Conservation (phyloP, 2,329 filamentous ascomycete genomes). For the Alternaria gaisen region DNA sequence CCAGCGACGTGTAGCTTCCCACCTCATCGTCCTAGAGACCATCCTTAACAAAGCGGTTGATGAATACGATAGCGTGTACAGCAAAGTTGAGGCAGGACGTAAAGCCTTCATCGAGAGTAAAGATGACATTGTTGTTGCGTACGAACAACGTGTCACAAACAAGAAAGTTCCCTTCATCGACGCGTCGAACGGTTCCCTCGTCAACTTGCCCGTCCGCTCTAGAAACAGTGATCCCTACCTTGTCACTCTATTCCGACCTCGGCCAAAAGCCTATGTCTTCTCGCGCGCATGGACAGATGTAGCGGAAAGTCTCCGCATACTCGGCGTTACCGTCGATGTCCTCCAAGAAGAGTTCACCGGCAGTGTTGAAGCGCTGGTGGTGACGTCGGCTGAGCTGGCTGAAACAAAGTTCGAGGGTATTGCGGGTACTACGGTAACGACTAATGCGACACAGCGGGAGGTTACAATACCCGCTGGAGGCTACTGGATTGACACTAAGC, state of each 20-base stretch:
- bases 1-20: constrained; percentile 33
- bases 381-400: constrained; percentile 20
- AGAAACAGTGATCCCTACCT: constrained; percentile 24
- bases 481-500: neutral
- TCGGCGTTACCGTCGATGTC: constrained; percentile 32
- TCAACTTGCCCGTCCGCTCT: constrained; percentile 1
- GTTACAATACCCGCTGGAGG: neutral
- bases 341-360: constrained; percentile 27
- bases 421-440: neutral
- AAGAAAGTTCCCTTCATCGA: neutral
- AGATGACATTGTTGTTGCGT: neutral
- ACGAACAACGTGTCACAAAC: neutral
- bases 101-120: neutral
- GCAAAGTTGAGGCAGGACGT: neutral
- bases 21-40: constrained; percentile 32
- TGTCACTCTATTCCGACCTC: constrained; percentile 26
- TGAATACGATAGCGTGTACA: neutral
- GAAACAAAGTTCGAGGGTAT: neutral
- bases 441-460: neutral
- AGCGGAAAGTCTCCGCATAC: constrained; percentile 27
- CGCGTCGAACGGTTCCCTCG: neutral
- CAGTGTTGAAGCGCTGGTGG: constrained; percentile 31
- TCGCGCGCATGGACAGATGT: constrained; percentile 33
- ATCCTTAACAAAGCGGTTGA: constrained; percentile 15
- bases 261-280: constrained; percentile 36